phyloP scores from a whole-genome alignment of 768 basidiomycete genomes.

The Russula virescens region DNA sequence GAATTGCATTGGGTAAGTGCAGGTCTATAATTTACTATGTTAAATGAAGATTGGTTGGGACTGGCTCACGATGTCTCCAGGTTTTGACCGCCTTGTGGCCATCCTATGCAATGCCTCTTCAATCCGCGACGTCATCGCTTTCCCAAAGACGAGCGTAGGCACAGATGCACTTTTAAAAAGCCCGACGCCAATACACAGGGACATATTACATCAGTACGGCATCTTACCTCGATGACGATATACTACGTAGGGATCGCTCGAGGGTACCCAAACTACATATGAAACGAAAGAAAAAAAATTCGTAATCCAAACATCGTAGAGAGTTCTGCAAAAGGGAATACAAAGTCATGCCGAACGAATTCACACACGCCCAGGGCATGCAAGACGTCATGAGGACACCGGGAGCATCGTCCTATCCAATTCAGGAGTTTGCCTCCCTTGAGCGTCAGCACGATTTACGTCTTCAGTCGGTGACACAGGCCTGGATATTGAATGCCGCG shows the following conservation, averaged over 20 bases:
- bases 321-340: neutral
- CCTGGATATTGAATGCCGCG: slow-evolving; percentile 38
- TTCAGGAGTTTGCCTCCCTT: slow-evolving; percentile 30
- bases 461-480: slow-evolving; percentile 25
- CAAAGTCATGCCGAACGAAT: neutral
- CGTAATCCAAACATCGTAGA: neutral
- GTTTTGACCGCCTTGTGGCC: slow-evolving; percentile 89
- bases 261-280: slow-evolving; percentile 1
- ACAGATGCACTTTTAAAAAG: slow-evolving; percentile 86
- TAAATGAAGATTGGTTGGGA: neutral
- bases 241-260: slow-evolving; percentile 12
- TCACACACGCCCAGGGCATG: neutral
- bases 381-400: slow-evolving; percentile 24
- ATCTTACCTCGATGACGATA: slow-evolving; percentile 35
- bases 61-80: slow-evolving; percentile 35
- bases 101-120: slow-evolving; percentile 83
- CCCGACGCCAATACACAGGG: slow-evolving; percentile 54
- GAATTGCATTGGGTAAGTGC: slow-evolving; percentile 78
- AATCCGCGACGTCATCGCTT: slow-evolving; percentile 94
- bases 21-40: neutral
- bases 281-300: neutral
- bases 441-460: slow-evolving; percentile 23
- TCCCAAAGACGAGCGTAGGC: slow-evolving; percentile 85
- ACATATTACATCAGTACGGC: slow-evolving; percentile 59
- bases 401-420: slow-evolving; percentile 30